Base-by-base conservation (phyloP, 176 grass and related monocot genomes). In the Poa pratensis region DNA sequence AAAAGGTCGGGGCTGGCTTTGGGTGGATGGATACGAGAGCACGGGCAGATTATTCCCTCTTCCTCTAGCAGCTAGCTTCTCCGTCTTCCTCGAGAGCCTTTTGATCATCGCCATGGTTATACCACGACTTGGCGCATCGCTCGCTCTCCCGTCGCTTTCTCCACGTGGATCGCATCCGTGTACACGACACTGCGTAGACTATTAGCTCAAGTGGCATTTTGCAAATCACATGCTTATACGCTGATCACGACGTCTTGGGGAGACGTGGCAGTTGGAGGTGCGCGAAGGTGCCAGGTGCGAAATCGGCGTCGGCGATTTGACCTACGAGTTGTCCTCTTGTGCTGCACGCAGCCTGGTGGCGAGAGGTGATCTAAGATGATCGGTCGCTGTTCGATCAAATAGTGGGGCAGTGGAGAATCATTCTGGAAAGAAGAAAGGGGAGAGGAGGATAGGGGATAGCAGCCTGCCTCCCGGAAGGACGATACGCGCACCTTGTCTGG, bases 11-110 rank as follows among this genome's bases (percentile, higher is more conserved):
- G 13, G 3, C 46, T 49, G 32, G 51, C 84, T 84, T 76, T 87
- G 74, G 63, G 60, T 89, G 87, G 87, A 92, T 18, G 81, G 81
- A 51, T 60, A 37, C 59, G 69, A 69, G 63, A 11, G 26, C 57
- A 60, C 40, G 1, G 34, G 30, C 12, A 10, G 65, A 59, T 78
- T 65, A 46, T 46, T 17, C 65, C 55, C 32, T 64, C 37, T n/a
- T 81, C 39, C 45, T 73, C 70, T 49, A 48, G 45, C 5, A 48
- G 45, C 5, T 65, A 73, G 70, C 43, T 77, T 86, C 48, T 22
- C 15, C 27, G 28, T 26, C n/a, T 69, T 55, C 68, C 79, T 65
- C 18, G 9, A 61, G 23, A 48, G 69, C 32, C 32, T 35, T 46
- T 49, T 39, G 64, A 46, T 81, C 54, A 46, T 81, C 54, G 53